Conservation (phyloP, 2,329 filamentous ascomycete genomes). For the Fusarium anthophilum region DNA sequence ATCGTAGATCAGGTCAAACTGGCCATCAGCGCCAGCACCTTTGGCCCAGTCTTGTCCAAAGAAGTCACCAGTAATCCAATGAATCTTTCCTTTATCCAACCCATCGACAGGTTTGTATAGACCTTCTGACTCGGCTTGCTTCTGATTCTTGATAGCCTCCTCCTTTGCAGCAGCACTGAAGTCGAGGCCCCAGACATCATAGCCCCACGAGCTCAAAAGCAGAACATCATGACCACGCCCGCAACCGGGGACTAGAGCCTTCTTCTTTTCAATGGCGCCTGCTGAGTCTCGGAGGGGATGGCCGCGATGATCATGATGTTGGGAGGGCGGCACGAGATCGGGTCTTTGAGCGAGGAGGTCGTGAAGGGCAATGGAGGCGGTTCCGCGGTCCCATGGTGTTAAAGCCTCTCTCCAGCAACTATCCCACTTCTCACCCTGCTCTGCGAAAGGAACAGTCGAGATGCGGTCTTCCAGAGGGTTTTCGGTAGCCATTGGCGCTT, state of each 20-base stretch:
- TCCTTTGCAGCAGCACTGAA: constrained; percentile 60
- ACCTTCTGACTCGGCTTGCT: constrained; percentile 50
- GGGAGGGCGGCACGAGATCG: constrained; percentile 54
- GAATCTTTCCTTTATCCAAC: constrained; percentile 58
- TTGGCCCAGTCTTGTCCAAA: constrained; percentile 68
- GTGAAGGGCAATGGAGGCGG: constrained; percentile 62
- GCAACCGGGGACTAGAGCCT: constrained; percentile 81
- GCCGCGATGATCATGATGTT: constrained; percentile 47
- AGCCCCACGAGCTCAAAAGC: constrained; percentile 77
- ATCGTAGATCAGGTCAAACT: constrained; percentile 74
- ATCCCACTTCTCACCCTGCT: constrained; percentile 57
- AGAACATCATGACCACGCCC: constrained; percentile 84
- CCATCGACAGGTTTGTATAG: constrained; percentile 54
- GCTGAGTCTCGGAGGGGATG: constrained; percentile 37
- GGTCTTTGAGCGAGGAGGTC: constrained; percentile 59
- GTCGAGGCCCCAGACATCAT: constrained; percentile 81
- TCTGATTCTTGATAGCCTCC: constrained; percentile 57
- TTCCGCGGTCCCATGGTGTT: constrained; percentile 67
- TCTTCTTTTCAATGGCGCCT: constrained; percentile 40
- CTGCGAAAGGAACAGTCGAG: constrained; percentile 43
- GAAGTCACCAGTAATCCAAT: constrained; percentile 72
- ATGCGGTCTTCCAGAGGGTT: constrained; percentile 49
- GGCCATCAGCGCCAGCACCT: constrained; percentile 52
- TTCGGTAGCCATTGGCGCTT: constrained; percentile 34
- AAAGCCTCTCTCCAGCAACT: constrained; percentile 56